These are phyloP conservation scores for Primulina eburnea DNA, from an alignment of 257 asterid genomes.

Conservation along the genomic window DNA sequence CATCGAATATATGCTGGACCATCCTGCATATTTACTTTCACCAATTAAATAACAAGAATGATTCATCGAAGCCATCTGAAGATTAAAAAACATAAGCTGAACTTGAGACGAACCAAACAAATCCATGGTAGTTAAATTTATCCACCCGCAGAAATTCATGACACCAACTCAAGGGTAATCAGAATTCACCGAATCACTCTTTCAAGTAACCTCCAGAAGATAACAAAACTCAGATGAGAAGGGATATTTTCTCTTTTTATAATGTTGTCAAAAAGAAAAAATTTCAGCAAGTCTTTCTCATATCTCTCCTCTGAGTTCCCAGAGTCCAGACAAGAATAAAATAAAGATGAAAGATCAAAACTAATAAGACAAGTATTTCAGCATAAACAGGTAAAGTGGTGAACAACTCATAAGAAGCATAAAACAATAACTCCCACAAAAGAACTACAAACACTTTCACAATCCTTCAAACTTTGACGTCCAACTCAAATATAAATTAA, in stretches of 20 bases:
- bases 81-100: not conserved
- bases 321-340: not conserved
- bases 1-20: slow-evolving; percentile 78
- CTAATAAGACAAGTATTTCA: not conserved
- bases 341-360: too few species aligned
- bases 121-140: not conserved
- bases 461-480: too few species aligned
- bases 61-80: slow-evolving; percentile 15
- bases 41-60: slow-evolving; percentile 11
- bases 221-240: not conserved
- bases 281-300: not conserved
- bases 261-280: not conserved
- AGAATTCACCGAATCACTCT: not conserved
- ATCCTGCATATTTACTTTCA: slow-evolving; percentile 51
- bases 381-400: not conserved
- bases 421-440: too few species aligned
- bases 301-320: not conserved
- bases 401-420: not conserved
- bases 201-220: not conserved
- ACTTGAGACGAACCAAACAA: not conserved
- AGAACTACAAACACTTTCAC: too few species aligned
- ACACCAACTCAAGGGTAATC: not conserved
- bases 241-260: not conserved
- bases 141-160: not conserved
- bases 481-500: too few species aligned